Base-by-base conservation (phyloP, 2,329 filamentous ascomycete species). In the Fusarium incarnatum region DNA sequence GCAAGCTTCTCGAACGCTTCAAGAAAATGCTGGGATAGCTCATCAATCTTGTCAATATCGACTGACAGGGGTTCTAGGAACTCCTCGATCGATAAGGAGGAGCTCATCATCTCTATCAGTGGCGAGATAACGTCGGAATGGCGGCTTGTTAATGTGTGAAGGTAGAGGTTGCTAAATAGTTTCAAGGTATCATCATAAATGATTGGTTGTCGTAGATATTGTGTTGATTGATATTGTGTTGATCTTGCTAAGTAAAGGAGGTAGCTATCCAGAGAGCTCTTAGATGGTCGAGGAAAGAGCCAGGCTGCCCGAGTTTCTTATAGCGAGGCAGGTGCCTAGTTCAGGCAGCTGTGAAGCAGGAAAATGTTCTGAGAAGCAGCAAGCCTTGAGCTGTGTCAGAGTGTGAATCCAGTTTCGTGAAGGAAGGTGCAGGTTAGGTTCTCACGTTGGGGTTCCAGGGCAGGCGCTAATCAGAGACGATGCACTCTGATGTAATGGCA, bases 41-140 rank as follows among this genome's bases (percentile, higher is more conserved):
- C 72, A 64, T 84, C 77, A 37, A 86, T 81, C 49, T 79, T 84
- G 3, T 80, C 73, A 25, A 81, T 72, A 72, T 88, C 82, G 64
- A 89, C 79, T 23, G 76, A 77, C 20, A 90, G 79, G 22, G 87
- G 86, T 60, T 76, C 73, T 61, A 90, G 77, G 73, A 89, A 89
- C 37, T 82, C 79, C 42, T 81, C 69, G 41, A 81, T 74, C 40
- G 71, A 62, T 53, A 67, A 60, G 62, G 62, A 45, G 18, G 66
- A 20, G 22, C 60, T 34, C 73, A 75, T 76, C n/a, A 6, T 42
- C 28, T 41, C n/a, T 8, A 20, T 20, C 12, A 28, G 22, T 34
- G 23, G 45, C 22, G 48, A 22, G 22, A 16, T 44, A 22, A 15
- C 41, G n/a, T 23, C n/a, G 28, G 34, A 25, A 9, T 67, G 10